Conservation (phyloP, 768 basidiomycete species). For the Fomitopsis serialis region DNA sequence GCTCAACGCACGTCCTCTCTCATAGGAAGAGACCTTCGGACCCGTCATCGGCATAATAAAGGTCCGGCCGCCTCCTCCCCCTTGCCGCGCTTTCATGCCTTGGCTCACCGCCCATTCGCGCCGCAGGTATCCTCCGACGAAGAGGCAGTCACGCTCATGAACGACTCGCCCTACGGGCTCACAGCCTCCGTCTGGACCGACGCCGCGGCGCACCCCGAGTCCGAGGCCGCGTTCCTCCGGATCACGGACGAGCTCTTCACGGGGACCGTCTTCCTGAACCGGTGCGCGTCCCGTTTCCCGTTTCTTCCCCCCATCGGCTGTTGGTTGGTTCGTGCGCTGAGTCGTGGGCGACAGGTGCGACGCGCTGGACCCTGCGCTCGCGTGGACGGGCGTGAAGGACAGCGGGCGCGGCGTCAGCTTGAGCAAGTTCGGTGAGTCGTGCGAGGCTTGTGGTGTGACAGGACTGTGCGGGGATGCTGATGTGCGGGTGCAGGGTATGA, state of each 20-base stretch:
- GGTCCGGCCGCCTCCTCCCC: constrained; percentile 45
- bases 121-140: constrained; percentile 73
- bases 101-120: neutral
- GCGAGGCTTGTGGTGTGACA: neutral
- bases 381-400: constrained; percentile 94
- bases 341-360: constrained; percentile 55
- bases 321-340: neutral
- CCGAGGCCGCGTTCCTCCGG: constrained; percentile 60
- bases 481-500: constrained; percentile 61
- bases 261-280: constrained; percentile 92
- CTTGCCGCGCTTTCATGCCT: neutral
- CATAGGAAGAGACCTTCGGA: constrained; percentile 85
- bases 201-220: constrained; percentile 49
- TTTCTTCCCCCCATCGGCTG: neutral
- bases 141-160: constrained; percentile 89
- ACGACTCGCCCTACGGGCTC: constrained; percentile 92
- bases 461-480: neutral
- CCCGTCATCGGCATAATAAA: constrained; percentile 93
- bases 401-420: constrained; percentile 89
- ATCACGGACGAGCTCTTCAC: constrained; percentile 72
- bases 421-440: constrained; percentile 73
- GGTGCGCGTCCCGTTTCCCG: constrained; percentile 31
- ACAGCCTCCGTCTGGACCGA: constrained; percentile 96
- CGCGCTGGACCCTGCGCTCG: constrained; percentile 84
- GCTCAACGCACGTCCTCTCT: neutral